Percentiles rank a stretch among this genome's conserved stretches.
These are phyloP conservation scores for Arctium minus DNA, from an alignment of 129 eudicot genomes.

Conservation along the genomic window DNA sequence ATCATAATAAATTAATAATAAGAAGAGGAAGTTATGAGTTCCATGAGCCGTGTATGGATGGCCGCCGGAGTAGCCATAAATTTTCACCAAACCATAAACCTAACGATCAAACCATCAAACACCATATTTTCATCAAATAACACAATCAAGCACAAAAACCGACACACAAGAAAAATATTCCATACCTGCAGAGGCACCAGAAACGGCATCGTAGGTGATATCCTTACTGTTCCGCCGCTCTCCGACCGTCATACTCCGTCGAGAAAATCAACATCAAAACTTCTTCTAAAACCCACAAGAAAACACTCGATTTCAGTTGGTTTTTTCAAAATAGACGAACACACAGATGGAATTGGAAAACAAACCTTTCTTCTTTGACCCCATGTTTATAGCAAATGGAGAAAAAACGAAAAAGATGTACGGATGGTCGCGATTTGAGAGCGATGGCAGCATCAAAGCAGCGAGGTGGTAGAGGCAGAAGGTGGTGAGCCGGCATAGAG, in stretches of 20 bases:
- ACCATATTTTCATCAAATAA: too few species aligned
- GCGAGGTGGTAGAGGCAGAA: too few species aligned
- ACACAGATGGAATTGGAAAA: conserved; percentile 1
- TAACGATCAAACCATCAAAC: too few species aligned
- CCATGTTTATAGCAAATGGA: too few species aligned
- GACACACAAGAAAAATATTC: too few species aligned
- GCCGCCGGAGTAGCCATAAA: conserved; percentile 44
- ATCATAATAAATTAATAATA: not conserved
- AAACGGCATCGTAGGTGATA: conserved; percentile 40
- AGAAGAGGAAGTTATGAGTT: conserved; percentile 8
- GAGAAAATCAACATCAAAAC: not conserved
- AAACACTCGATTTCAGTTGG: conserved; percentile 4
- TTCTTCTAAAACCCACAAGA: conserved; percentile 22
- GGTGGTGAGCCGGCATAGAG: too few species aligned
- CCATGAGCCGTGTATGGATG: conserved; percentile 39
- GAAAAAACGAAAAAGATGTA: too few species aligned
- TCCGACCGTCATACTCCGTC: conserved; percentile 37
- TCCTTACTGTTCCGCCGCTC: conserved; percentile 36
- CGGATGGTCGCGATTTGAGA: too few species aligned
- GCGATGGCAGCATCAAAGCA: too few species aligned
- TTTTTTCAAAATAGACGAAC: not conserved
- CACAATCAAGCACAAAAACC: too few species aligned
- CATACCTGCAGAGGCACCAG: conserved; percentile 55
- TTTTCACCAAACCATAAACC: too few species aligned
- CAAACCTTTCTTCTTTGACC: too few species aligned